Percentiles rank a stretch among this genome's conserved stretches.
Evolutionary conservation across 2,329 filamentous ascomycete genomes (phyloP).

Genomic region (Sarocladium kiliense): DNA sequence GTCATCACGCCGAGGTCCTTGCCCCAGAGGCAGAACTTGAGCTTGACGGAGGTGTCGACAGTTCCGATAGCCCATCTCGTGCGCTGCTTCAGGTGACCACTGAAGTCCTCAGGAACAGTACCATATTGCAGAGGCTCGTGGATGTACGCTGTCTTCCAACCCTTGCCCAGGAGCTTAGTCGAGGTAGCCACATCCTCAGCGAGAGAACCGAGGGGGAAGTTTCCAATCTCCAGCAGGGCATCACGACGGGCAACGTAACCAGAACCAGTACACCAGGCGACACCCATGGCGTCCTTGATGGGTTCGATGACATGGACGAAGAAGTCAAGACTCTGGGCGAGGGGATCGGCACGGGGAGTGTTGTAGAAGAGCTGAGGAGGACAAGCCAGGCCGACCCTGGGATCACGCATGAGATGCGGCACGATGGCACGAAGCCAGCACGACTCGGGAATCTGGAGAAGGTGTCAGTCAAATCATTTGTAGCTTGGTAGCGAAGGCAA

Average conservation of each 20-base stretch:
- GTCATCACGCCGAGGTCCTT: conserved; percentile 48
- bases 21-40: conserved; percentile 55
- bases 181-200: conserved; percentile 58
- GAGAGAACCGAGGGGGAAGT: conserved; percentile 54
- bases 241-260: conserved; percentile 55
- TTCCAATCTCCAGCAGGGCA: conserved; percentile 56
- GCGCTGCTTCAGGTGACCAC: conserved; percentile 51
- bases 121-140: conserved; percentile 57
- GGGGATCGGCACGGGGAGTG: conserved; percentile 51
- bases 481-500: too few species aligned
- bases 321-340: conserved; percentile 52
- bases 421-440: conserved; percentile 54
- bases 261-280: conserved; percentile 61
- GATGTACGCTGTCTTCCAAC: conserved; percentile 58
- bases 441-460: conserved; percentile 49
- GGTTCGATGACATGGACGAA: conserved; percentile 51
- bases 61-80: conserved; percentile 52
- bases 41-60: conserved; percentile 54
- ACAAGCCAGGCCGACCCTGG: conserved; percentile 53
- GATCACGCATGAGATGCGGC: conserved; percentile 54
- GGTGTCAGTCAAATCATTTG: conserved; percentile 9
- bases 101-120: conserved; percentile 51
- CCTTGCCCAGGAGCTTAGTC: conserved; percentile 51
- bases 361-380: conserved; percentile 61
- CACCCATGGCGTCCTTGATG: conserved; percentile 45